Conservation (phyloP, 208 protist species). For the Herpetomonas tarakana region DNA sequence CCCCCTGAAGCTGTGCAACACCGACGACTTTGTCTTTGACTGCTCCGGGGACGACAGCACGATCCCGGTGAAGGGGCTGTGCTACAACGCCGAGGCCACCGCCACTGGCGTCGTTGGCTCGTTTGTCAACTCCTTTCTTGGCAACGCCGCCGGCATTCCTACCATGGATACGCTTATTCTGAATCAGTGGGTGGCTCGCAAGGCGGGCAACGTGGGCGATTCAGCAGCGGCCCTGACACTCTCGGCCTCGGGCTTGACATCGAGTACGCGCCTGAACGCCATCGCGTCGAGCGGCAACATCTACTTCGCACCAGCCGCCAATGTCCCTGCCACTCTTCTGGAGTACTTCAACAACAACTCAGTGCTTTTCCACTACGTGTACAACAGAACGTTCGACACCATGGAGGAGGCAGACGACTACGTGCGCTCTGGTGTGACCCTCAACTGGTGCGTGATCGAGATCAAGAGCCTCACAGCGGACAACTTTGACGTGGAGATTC, state of each 20-base stretch:
- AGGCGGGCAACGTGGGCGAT: conserved; percentile 4
- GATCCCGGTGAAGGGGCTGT: conserved; percentile 35
- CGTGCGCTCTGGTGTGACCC: conserved; percentile 1
- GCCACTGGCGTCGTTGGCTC: conserved; percentile 3
- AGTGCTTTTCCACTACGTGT: conserved; percentile 32
- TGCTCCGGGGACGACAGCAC: conserved; percentile 42
- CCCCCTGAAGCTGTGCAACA: conserved; percentile 1
- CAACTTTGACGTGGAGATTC: conserved; percentile 44
- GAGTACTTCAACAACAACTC: conserved; percentile 26
- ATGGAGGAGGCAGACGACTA: conserved; percentile 23
- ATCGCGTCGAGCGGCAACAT: conserved; percentile 38
- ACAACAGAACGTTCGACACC: conserved; percentile 36
- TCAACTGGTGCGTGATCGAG: conserved; percentile 38
- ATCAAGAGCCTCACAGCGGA: conserved; percentile 24
- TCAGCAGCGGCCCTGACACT: conserved; percentile 10
- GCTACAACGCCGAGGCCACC: conserved; percentile 8
- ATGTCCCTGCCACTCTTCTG: conserved; percentile 20
- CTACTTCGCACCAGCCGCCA: conserved; percentile 30
- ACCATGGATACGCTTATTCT: conserved; percentile 16
- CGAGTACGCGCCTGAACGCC: conserved; percentile 26
- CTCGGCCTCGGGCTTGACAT: conserved; percentile 12
- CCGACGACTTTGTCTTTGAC: conserved; percentile 4
- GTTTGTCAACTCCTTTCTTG: conserved; percentile 24
- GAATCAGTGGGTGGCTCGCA: conserved; percentile 21
- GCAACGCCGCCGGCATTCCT: conserved; percentile 6